A percentile compares a stretch with the other conserved stretches of the same genome.
Conservation (phyloP, 192 early-diverging fungal genomes). For the Mortierella claussenii region DNA sequence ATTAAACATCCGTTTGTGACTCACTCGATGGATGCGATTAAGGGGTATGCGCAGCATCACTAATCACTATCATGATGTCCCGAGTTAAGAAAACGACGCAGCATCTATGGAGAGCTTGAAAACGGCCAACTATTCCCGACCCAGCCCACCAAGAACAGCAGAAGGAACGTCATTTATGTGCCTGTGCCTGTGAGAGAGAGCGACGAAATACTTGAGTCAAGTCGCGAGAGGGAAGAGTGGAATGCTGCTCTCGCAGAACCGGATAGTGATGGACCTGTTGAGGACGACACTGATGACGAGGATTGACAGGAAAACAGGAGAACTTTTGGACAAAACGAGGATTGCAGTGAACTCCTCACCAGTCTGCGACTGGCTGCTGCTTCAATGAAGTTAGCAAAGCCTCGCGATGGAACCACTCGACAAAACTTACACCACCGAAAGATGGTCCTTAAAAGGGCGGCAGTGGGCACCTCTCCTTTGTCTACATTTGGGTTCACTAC, state of each 20-base stretch:
- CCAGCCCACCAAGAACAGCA: too few relatives aligned
- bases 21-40: conserved; percentile 13
- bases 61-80: too few relatives aligned
- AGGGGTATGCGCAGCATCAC: too few relatives aligned
- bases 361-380: neutral
- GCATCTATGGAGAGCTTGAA: too few relatives aligned
- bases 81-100: too few relatives aligned
- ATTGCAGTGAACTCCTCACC: neutral
- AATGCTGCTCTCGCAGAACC: neutral
- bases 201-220: too few relatives aligned
- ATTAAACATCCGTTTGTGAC: conserved; percentile 22
- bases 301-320: neutral
- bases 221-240: neutral
- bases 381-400: neutral
- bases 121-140: too few relatives aligned
- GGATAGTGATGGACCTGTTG: conserved; percentile 2
- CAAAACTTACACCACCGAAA: neutral
- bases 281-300: neutral
- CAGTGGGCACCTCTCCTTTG: too few relatives aligned
- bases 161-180: too few relatives aligned
- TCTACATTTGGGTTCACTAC: too few relatives aligned
- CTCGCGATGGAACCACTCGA: neutral
- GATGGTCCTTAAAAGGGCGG: too few relatives aligned
- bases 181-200: too few relatives aligned
- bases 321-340: neutral